A percentile compares a stretch with the other conserved stretches of the same genome.
Evolutionary conservation across 169 alveolate genomes (phyloP).

Genomic region (Plasmodium reichenowi): DNA sequence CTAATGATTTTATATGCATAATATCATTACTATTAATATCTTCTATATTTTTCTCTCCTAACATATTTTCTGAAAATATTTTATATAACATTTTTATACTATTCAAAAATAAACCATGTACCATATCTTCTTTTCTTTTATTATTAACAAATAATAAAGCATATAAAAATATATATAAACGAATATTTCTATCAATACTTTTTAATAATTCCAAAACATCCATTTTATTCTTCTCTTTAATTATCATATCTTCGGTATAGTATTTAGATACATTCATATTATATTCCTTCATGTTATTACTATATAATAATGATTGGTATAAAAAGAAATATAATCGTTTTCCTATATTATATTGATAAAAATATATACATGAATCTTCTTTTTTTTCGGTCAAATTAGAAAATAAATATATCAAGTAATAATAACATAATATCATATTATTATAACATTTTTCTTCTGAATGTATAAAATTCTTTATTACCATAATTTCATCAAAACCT

Average conservation of each 20-base stretch:
- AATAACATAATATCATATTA: constrained; percentile 60
- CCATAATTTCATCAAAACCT: no score
- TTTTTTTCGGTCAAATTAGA: constrained; percentile 25
- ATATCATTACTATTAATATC: constrained; percentile 19
- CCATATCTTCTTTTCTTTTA: constrained; percentile 31
- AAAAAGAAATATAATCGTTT: constrained; percentile 71
- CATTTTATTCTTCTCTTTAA: constrained; percentile 18
- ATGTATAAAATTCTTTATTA: constrained; percentile 17
- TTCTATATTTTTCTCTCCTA: constrained; percentile 12
- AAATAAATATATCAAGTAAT: constrained; percentile 57
- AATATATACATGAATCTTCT: constrained; percentile 64
- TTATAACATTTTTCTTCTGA: constrained; percentile 41
- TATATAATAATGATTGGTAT: constrained; percentile 49
- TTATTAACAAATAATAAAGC: constrained; percentile 52
- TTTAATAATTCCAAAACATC: constrained; percentile 28
- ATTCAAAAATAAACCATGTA: constrained; percentile 50
- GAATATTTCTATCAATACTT: constrained; percentile 50
- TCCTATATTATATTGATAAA: constrained; percentile 67
- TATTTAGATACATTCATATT: background rate
- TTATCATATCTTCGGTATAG: background rate
- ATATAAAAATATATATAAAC: constrained; percentile 70
- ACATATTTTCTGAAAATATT: constrained; percentile 1
- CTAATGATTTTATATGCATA: constrained; percentile 9
- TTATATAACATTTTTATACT: constrained; percentile 43
- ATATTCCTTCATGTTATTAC: background rate